These are phyloP conservation scores for Spirogloea muscicola DNA, from an alignment of 139 green algal genomes.

Conservation along the genomic window DNA sequence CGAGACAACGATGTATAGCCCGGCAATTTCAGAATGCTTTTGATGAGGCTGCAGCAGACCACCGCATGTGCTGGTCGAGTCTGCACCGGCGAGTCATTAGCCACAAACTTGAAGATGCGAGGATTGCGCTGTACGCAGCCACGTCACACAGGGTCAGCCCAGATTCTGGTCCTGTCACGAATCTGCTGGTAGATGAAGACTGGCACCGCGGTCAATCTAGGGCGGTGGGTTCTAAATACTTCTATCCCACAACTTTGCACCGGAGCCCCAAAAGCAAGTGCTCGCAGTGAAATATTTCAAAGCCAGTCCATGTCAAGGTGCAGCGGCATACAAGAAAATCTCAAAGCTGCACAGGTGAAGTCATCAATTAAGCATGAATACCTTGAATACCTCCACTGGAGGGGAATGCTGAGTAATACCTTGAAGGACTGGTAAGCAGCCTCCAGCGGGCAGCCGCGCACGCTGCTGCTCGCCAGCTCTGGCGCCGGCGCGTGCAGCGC, in stretches of 20 bases:
- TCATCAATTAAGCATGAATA: not conserved
- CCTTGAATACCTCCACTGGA: not conserved
- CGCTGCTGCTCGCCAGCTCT: not conserved
- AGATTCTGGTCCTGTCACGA: not conserved
- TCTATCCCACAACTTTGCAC: not conserved
- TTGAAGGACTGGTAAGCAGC: constrained; percentile 16
- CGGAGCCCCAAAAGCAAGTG: too few species aligned
- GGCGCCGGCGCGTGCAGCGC: not conserved
- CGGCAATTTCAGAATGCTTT: not conserved
- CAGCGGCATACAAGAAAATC: not conserved
- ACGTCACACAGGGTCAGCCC: not conserved
- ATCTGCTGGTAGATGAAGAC: too few species aligned
- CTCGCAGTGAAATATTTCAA: not conserved
- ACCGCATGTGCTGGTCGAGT: too few species aligned
- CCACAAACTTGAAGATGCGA: constrained; percentile 18
- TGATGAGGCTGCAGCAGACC: too few species aligned
- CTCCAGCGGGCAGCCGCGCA: not conserved
- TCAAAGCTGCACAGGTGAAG: not conserved
- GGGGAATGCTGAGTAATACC: not conserved
- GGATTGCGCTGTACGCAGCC: not conserved
- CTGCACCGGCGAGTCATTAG: constrained; percentile 8
- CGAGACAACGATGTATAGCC: not conserved
- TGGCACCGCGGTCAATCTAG: too few species aligned
- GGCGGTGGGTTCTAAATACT: too few species aligned
- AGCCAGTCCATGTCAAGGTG: not conserved